Conservation (phyloP, 495 filamentous ascomycete species). For the Acidiella bohemica region DNA sequence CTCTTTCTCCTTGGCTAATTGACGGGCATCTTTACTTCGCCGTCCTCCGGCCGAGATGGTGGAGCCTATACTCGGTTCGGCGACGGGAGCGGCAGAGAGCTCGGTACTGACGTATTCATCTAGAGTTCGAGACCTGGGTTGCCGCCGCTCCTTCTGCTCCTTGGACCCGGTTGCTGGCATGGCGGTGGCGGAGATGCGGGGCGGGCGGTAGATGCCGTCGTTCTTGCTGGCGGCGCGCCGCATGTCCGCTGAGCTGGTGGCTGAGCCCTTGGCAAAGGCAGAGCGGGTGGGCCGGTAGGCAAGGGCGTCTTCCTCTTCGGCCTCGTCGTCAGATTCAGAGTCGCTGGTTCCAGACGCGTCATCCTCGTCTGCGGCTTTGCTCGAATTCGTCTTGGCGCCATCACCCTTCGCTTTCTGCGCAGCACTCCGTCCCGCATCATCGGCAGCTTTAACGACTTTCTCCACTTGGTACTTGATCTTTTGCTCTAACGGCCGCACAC, state of each 20-base stretch:
- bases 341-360: too few species aligned
- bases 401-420: slow-evolving; percentile 14
- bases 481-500: slow-evolving; percentile 75
- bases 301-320: slow-evolving; percentile 32
- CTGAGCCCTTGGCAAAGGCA: slow-evolving; percentile 3
- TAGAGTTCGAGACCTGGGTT: slow-evolving; percentile 65
- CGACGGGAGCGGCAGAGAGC: slow-evolving; percentile 63
- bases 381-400: slow-evolving; percentile 7
- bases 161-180: slow-evolving; percentile 52
- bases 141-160: slow-evolving; percentile 33
- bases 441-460: slow-evolving; percentile 75
- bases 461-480: slow-evolving; percentile 82
- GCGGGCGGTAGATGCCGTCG: slow-evolving; percentile 43
- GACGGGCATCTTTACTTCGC: slow-evolving; percentile 8
- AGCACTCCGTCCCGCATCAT: slow-evolving; percentile 42
- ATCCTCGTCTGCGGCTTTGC: slow-evolving; percentile 23
- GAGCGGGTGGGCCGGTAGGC: slow-evolving; percentile 27
- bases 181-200: slow-evolving; percentile 53
- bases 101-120: slow-evolving; percentile 65
- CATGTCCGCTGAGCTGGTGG: slow-evolving; percentile 44
- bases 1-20: slow-evolving; percentile 13
- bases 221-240: slow-evolving; percentile 65
- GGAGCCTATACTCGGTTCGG: slow-evolving; percentile 54
- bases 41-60: slow-evolving; percentile 23
- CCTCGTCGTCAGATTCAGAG: slow-evolving; percentile 41